Conservation (phyloP, 2,329 filamentous ascomycete genomes). For the Rhynchosporium graminicola region DNA sequence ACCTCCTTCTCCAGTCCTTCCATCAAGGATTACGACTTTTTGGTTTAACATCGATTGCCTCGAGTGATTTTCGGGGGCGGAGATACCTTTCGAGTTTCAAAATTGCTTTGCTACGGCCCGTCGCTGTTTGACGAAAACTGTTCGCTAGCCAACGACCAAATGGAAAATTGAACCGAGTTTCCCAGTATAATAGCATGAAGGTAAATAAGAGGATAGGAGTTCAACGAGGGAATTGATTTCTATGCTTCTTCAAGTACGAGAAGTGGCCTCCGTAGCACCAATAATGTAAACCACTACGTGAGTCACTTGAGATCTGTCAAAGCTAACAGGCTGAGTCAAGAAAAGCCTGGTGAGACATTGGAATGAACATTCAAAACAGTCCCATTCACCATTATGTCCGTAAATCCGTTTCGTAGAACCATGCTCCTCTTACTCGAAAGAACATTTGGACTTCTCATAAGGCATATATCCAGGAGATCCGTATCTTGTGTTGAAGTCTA, state of each 20-base stretch:
- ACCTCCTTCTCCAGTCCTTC: slow-evolving; percentile 60
- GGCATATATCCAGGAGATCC: too few species aligned
- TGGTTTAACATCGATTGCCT: slow-evolving; percentile 17
- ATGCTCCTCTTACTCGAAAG: neutral
- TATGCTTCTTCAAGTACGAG: too few species aligned
- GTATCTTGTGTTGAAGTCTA: neutral
- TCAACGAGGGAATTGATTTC: too few species aligned
- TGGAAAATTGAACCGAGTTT: neutral
- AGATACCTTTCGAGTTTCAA: slow-evolving; percentile 7
- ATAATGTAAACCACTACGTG: neutral
- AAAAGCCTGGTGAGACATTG: neutral
- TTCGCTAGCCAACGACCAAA: slow-evolving; percentile 1
- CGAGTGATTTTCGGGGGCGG: neutral
- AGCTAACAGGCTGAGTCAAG: neutral
- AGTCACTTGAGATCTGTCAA: neutral
- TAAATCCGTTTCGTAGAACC: neutral
- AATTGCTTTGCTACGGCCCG: slow-evolving; percentile 11
- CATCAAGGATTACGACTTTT: slow-evolving; percentile 53
- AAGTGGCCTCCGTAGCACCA: neutral
- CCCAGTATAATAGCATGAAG: neutral
- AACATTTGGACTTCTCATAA: too few species aligned
- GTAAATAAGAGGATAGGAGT: neutral
- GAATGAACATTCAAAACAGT: neutral
- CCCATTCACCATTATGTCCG: neutral
- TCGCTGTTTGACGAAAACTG: slow-evolving; percentile 5